A percentile compares a stretch with the other conserved stretches of the same genome.
These are phyloP conservation scores for Saccharomycopsis synnaedendra DNA, from an alignment of 805 yeast species.

Conservation along the genomic window DNA sequence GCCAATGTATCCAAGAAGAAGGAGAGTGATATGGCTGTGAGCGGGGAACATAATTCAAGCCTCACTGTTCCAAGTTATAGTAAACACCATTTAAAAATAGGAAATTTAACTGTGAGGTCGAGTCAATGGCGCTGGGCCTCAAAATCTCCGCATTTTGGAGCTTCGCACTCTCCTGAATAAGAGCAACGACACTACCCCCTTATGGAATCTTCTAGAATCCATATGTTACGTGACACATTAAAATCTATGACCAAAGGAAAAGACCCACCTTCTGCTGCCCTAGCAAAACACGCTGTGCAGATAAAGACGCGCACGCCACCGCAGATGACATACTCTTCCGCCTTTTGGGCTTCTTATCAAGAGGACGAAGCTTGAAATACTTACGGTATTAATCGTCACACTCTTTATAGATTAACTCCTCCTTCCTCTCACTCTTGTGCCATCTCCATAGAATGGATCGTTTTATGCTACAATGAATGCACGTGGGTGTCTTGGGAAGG, in stretches of 20 bases:
- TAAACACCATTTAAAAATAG: constrained; percentile 72
- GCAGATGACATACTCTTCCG: too few species aligned
- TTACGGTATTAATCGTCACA: constrained; percentile 12
- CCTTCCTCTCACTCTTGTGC: constrained; percentile 3
- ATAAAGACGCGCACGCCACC: too few species aligned
- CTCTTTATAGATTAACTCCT: constrained; percentile 14
- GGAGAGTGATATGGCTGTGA: constrained; percentile 86
- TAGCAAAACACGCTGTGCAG: too few species aligned
- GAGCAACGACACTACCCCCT: constrained; percentile 70
- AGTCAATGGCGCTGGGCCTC: constrained; percentile 99
- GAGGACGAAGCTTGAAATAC: constrained; percentile 6
- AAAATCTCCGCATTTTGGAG: constrained; percentile 90
- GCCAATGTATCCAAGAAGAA: constrained; percentile 68
- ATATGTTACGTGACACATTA: too few species aligned
- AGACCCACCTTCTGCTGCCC: too few species aligned
- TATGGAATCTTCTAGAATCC: too few species aligned
- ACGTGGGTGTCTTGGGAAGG: constrained; percentile 9
- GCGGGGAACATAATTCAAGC: constrained; percentile 87
- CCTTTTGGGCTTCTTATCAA: background rate
- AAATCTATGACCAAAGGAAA: too few species aligned
- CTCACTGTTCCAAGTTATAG: constrained; percentile 89
- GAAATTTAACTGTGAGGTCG: constrained; percentile 74
- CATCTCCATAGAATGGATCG: constrained; percentile 11
- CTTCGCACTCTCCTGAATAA: constrained; percentile 58
- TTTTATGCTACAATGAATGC: constrained; percentile 9